Percentiles rank a stretch among this genome's conserved stretches.
These are phyloP conservation scores for Bremia lactucae DNA, from an alignment of 352 stramenopile species.

Conservation along the genomic window DNA sequence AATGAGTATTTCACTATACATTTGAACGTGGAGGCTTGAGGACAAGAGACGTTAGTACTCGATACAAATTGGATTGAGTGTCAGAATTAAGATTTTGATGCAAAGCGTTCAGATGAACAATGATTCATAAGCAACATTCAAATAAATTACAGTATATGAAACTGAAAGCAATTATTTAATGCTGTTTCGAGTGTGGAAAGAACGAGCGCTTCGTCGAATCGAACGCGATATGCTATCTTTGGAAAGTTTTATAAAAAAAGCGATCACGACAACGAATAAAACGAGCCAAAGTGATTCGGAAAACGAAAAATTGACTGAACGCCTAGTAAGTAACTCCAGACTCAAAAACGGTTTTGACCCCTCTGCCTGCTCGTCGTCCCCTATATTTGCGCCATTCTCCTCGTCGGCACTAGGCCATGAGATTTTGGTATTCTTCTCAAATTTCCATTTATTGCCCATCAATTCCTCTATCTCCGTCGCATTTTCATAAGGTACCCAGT, in stretches of 20 bases:
- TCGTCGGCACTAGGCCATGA: constrained; percentile 19
- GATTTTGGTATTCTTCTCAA: constrained; percentile 5
- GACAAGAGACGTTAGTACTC: too few species aligned
- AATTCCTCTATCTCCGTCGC: constrained; percentile 38
- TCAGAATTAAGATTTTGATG: too few species aligned
- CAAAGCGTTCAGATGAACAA: too few species aligned
- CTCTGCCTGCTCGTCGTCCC: constrained; percentile 20
- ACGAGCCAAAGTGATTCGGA: constrained; percentile 41
- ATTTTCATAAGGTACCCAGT: constrained; percentile 62
- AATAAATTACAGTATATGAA: too few species aligned
- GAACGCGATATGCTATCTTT: constrained; percentile 51
- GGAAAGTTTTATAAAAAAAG: constrained; percentile 50
- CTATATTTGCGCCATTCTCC: constrained; percentile 32
- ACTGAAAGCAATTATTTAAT: constrained; percentile 20
- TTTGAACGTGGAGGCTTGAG: too few species aligned
- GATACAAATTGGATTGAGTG: too few species aligned
- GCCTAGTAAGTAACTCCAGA: constrained; percentile 28
- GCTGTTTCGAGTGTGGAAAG: constrained; percentile 15
- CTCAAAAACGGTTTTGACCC: constrained; percentile 29
- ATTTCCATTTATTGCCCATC: constrained; percentile 38
- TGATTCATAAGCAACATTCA: too few species aligned
- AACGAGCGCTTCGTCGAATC: constrained; percentile 24
- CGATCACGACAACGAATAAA: constrained; percentile 35
- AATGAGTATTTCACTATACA: too few species aligned
- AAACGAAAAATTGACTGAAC: constrained; percentile 15